These are phyloP conservation scores for Endoconidiophora polonica DNA, from an alignment of 2,329 filamentous ascomycete species.

Conservation along the genomic window DNA sequence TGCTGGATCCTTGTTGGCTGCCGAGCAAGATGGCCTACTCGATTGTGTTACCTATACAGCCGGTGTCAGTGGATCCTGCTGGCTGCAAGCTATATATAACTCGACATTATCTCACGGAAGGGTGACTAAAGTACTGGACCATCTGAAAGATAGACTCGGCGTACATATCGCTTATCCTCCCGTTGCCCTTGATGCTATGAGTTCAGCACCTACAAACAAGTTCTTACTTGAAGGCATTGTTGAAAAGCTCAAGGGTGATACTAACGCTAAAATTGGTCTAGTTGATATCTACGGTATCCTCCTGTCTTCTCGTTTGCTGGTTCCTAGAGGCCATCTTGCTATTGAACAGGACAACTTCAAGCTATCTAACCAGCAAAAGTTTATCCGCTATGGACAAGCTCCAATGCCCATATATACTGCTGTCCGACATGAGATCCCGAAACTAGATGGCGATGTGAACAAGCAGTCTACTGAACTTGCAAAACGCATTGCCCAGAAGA, in stretches of 20 bases:
- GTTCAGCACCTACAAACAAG: slow-evolving; percentile 85
- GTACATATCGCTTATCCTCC: slow-evolving; percentile 90
- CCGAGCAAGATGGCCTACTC: slow-evolving; percentile 74
- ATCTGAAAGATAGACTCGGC: slow-evolving; percentile 69
- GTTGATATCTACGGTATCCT: slow-evolving; percentile 87
- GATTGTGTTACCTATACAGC: slow-evolving; percentile 92
- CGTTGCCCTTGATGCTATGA: slow-evolving; percentile 60
- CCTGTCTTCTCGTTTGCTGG: slow-evolving; percentile 66
- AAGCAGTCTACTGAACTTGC: slow-evolving; percentile 25
- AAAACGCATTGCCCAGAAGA: slow-evolving; percentile 35
- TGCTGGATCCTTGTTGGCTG: slow-evolving; percentile 65
- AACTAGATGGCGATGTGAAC: slow-evolving; percentile 20
- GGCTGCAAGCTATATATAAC: slow-evolving; percentile 79
- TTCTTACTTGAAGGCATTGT: slow-evolving; percentile 75
- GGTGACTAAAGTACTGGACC: slow-evolving; percentile 56
- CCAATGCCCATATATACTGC: slow-evolving; percentile 92
- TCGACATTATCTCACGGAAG: slow-evolving; percentile 53
- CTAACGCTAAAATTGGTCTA: slow-evolving; percentile 63
- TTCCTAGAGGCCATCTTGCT: slow-evolving; percentile 59
- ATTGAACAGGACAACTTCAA: slow-evolving; percentile 60
- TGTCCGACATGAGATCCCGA: slow-evolving; percentile 84
- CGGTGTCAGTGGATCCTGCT: slow-evolving; percentile 90
- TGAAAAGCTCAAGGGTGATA: slow-evolving; percentile 77
- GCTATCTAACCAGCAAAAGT: slow-evolving; percentile 68
- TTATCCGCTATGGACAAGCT: slow-evolving; percentile 59